A percentile compares a stretch with the other conserved stretches of the same genome.
Evolutionary conservation across 768 basidiomycete genomes (phyloP).

Genomic region (Solioccasus polychromus): DNA sequence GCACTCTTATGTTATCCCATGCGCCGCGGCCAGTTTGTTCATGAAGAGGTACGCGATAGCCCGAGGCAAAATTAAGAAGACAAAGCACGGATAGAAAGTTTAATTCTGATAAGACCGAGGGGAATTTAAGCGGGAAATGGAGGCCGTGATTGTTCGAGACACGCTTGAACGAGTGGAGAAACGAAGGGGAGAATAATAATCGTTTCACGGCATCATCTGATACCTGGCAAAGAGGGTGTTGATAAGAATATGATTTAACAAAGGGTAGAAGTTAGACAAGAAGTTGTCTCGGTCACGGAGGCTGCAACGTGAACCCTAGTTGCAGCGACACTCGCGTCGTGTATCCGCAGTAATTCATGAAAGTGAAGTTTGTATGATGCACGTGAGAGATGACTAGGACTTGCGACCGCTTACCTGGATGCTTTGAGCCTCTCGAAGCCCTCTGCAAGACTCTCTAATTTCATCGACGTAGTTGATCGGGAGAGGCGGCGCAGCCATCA

Average conservation of each 20-base stretch:
- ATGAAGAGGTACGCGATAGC: conserved; percentile 75
- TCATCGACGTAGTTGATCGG: conserved; percentile 46
- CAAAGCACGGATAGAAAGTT: conserved; percentile 78
- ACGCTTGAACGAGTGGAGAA: conserved; percentile 58
- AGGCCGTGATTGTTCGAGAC: conserved; percentile 67
- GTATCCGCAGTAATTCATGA: not conserved
- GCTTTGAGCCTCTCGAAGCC: conserved; percentile 43
- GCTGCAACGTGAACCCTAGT: not conserved
- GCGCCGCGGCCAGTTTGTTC: conserved; percentile 72
- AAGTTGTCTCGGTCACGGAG: not conserved
- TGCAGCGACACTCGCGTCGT: not conserved
- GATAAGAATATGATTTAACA: conserved; percentile 8
- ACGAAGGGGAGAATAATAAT: conserved; percentile 62
- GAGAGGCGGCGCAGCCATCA: conserved; percentile 38
- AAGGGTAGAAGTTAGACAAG: not conserved
- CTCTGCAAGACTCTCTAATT: conserved; percentile 51
- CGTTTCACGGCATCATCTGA: conserved; percentile 52
- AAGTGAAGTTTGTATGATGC: conserved; percentile 5
- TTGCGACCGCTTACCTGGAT: conserved; percentile 46
- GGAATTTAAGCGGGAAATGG: conserved; percentile 75
- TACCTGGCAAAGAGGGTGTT: conserved; percentile 44
- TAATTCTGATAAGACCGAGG: conserved; percentile 69
- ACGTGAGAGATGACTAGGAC: not conserved
- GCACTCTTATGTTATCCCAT: conserved; percentile 77
- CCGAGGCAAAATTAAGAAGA: conserved; percentile 81